A percentile compares a stretch with the other conserved stretches of the same genome.
Conservation (phyloP, 352 stramenopile species). For the Globisporangium viniferum region DNA sequence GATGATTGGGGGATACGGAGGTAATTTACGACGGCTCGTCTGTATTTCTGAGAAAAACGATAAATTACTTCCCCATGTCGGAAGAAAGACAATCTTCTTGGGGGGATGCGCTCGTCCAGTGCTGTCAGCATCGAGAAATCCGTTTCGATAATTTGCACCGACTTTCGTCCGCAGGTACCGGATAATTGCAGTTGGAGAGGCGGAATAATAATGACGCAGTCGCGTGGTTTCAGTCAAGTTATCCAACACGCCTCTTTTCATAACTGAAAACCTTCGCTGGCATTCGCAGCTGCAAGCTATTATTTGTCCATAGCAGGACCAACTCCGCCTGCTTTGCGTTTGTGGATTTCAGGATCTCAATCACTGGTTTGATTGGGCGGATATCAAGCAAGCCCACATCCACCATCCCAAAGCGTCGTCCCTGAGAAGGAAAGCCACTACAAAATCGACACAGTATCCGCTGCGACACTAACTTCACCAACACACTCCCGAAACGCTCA, state of each 20-base stretch:
- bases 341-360: too few species aligned
- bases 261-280: neutral
- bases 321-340: neutral
- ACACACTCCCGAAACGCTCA: too few species aligned
- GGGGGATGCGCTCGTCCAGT: neutral
- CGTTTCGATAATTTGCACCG: neutral
- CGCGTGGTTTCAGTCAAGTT: neutral
- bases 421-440: too few species aligned
- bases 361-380: too few species aligned
- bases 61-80: neutral
- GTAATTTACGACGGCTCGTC: neutral
- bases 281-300: too few species aligned
- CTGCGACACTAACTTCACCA: too few species aligned
- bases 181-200: neutral
- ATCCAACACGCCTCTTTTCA: neutral
- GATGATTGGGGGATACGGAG: neutral
- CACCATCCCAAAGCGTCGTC: too few species aligned
- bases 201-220: neutral
- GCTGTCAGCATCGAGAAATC: neutral
- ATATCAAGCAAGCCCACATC: too few species aligned
- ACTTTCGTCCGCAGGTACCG: neutral
- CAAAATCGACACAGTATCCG: too few species aligned
- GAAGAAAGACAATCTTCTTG: neutral
- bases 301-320: too few species aligned
- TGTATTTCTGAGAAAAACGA: neutral